phyloP scores from a whole-genome alignment of 352 stramenopile species.

The Phytophthora hybrid region DNA sequence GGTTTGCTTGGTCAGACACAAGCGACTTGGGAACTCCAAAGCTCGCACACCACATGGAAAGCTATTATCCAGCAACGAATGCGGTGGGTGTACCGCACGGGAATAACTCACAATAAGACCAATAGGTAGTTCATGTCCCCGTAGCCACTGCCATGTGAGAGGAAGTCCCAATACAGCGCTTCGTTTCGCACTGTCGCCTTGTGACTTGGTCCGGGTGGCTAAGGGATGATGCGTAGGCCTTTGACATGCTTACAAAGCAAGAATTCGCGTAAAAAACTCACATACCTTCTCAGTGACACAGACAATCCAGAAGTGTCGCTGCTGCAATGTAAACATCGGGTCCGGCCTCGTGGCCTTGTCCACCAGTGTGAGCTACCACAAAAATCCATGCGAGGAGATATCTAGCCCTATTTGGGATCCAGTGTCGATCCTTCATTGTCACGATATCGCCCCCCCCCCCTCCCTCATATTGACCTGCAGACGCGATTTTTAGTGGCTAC shows the following conservation, averaged over 20 bases:
- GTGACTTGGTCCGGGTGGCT: conserved; percentile 5
- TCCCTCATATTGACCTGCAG: conserved; percentile 12
- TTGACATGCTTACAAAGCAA: conserved; percentile 30
- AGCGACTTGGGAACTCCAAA: not conserved
- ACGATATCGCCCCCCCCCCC: conserved; percentile 1
- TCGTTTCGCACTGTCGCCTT: conserved; percentile 14
- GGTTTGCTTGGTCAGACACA: not conserved
- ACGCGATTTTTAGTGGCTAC: not conserved
- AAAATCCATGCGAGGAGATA: conserved; percentile 15
- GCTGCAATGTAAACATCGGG: not conserved
- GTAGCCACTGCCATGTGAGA: conserved; percentile 8
- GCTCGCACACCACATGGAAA: not conserved
- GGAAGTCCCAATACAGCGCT: conserved; percentile 21
- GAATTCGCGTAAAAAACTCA: conserved; percentile 2
- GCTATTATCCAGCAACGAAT: not conserved
- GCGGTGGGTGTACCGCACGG: not conserved
- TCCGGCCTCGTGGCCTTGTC: conserved; percentile 18
- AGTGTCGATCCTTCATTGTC: not conserved
- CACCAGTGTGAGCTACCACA: conserved; percentile 15
- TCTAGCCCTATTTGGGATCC: conserved; percentile 13
- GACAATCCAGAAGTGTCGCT: conserved; percentile 11
- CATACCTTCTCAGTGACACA: not conserved
- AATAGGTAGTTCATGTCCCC: not conserved
- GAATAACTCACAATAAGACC: not conserved
- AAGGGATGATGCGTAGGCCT: not conserved